Evolutionary conservation across 1,284 basidiomycete genomes (phyloP).

Genomic region (Veloboletus limbatus): DNA sequence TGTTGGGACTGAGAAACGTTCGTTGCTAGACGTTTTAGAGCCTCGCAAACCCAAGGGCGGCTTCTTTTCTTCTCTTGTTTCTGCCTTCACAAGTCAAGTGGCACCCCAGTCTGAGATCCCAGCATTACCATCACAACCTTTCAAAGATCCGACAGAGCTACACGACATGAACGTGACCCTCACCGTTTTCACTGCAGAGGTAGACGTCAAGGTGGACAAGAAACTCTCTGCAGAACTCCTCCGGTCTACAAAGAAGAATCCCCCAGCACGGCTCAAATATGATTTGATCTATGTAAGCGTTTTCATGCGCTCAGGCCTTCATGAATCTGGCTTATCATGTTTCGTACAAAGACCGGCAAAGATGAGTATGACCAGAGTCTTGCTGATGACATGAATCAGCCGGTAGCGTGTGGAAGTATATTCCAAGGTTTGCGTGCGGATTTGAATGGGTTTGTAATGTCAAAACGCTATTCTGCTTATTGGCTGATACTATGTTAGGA

Average conservation of each 20-base stretch:
- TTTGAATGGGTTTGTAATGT: slow-evolving; percentile 62
- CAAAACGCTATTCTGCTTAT: not conserved
- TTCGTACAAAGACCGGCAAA: slow-evolving; percentile 67
- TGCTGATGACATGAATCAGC: slow-evolving; percentile 60
- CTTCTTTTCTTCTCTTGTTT: slow-evolving; percentile 79
- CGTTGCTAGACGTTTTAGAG: slow-evolving; percentile 35
- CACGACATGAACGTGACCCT: slow-evolving; percentile 70
- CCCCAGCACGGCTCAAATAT: slow-evolving; percentile 76
- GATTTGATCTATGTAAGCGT: slow-evolving; percentile 81
- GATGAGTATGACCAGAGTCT: slow-evolving; percentile 81
- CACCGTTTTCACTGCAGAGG: slow-evolving; percentile 80
- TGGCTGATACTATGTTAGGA: slow-evolving; percentile 37
- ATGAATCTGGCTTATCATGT: not conserved
- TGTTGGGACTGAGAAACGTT: slow-evolving; percentile 64
- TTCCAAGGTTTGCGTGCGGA: slow-evolving; percentile 85
- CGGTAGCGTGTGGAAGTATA: slow-evolving; percentile 66
- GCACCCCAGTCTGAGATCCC: slow-evolving; percentile 35
- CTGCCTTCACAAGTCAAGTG: slow-evolving; percentile 50
- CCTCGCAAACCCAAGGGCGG: slow-evolving; percentile 44
- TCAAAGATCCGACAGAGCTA: slow-evolving; percentile 55
- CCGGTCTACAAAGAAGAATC: slow-evolving; percentile 93
- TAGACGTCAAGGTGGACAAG: slow-evolving; percentile 71
- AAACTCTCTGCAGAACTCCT: slow-evolving; percentile 80
- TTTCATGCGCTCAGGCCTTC: not conserved
- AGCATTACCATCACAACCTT: slow-evolving; percentile 37